Percentiles rank a stretch among this genome's conserved stretches.
phyloP scores from a whole-genome alignment of 176 grass and related monocot genomes.

The Poa pratensis region DNA sequence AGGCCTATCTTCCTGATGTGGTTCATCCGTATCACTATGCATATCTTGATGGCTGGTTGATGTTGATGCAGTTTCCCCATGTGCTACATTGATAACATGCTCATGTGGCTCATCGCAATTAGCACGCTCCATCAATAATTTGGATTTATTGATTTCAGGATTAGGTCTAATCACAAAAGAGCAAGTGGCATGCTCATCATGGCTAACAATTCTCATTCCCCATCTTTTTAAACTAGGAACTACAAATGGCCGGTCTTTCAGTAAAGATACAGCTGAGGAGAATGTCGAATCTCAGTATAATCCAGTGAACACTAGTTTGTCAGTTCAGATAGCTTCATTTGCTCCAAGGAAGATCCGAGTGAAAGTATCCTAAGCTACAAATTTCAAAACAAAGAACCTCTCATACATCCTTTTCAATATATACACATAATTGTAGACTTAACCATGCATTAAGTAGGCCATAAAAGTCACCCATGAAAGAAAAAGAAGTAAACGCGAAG shows the following conservation, averaged over 20 bases:
- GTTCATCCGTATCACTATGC: constrained; percentile 64
- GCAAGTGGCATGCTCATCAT: constrained; percentile 25
- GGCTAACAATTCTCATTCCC: constrained; percentile 20
- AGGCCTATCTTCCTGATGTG: constrained; percentile 52
- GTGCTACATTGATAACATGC: constrained; percentile 66
- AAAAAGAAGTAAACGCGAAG: background rate
- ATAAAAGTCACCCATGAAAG: background rate
- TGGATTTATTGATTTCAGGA: constrained; percentile 25
- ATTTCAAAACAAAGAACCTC: constrained; percentile 40
- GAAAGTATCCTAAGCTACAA: constrained; percentile 41
- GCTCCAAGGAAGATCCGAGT: constrained; percentile 32
- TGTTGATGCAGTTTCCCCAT: constrained; percentile 67
- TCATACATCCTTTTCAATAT: constrained; percentile 26
- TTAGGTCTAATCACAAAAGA: constrained; percentile 38
- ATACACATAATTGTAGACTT: background rate
- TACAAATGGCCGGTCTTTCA: background rate
- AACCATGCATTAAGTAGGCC: background rate
- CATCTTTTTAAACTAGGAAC: constrained; percentile 23
- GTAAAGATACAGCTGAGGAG: constrained; percentile 27
- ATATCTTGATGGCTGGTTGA: constrained; percentile 59
- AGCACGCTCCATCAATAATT: constrained; percentile 69
- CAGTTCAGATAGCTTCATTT: constrained; percentile 39
- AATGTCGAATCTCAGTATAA: constrained; percentile 7
- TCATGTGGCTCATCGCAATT: constrained; percentile 58
- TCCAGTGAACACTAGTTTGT: constrained; percentile 30